phyloP scores from a whole-genome alignment of 2,329 filamentous ascomycete genomes.

The Clathrospora elynae region DNA sequence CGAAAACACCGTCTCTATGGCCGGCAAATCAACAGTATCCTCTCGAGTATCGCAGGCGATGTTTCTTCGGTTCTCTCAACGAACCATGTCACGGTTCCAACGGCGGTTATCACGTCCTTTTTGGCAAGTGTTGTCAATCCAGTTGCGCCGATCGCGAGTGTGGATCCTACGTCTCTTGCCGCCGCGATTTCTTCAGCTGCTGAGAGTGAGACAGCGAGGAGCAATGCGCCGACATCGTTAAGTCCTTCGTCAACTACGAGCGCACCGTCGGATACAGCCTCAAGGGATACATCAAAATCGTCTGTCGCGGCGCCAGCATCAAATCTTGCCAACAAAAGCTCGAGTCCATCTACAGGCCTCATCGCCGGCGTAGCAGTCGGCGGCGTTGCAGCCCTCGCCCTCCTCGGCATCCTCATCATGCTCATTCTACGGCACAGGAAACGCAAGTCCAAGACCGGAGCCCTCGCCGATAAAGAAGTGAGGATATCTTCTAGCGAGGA shows the following conservation, averaged over 20 bases:
- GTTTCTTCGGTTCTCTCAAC: slow-evolving; percentile 14
- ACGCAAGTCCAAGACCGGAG: slow-evolving; percentile 1
- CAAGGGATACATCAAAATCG: not conserved
- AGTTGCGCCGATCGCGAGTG: not conserved
- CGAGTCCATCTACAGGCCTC: slow-evolving; percentile 9
- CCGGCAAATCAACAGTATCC: slow-evolving; percentile 14
- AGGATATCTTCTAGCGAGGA: slow-evolving; percentile 1
- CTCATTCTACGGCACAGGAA: slow-evolving; percentile 16
- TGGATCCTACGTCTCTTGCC: slow-evolving; percentile 4
- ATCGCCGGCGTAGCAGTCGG: slow-evolving; percentile 20
- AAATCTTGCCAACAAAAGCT: slow-evolving; percentile 4
- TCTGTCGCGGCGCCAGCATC: slow-evolving; percentile 1
- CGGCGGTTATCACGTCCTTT: slow-evolving; percentile 6
- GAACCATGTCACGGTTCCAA: slow-evolving; percentile 6
- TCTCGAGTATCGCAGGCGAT: slow-evolving; percentile 18
- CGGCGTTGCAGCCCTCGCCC: slow-evolving; percentile 13
- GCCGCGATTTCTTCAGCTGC: not conserved
- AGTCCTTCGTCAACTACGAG: slow-evolving; percentile 1
- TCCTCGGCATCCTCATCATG: slow-evolving; percentile 18
- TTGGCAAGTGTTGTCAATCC: slow-evolving; percentile 5
- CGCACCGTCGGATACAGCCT: not conserved
- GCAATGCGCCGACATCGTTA: slow-evolving; percentile 1
- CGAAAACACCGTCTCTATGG: slow-evolving; percentile 9
- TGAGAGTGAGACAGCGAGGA: not conserved
- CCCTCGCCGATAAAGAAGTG: slow-evolving; percentile 5